Base-by-base conservation (phyloP, 179 eudicot species). In the Silene vulgaris region DNA sequence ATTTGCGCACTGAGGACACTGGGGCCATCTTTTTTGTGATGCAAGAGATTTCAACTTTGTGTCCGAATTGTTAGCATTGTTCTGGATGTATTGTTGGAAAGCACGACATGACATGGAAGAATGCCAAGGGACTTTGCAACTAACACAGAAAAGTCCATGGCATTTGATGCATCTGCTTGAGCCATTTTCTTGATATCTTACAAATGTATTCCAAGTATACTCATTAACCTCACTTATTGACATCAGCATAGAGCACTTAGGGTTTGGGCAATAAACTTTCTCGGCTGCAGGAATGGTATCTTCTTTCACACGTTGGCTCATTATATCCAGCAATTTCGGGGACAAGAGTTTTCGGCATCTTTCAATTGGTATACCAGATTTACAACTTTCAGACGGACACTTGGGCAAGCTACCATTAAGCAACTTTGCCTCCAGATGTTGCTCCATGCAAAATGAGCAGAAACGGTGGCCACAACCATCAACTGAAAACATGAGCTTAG, bases 61-160 rank as follows among this genome's bases (percentile, higher is more conserved):
- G 43, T 89, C 90, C 50, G 70, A 84, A 52, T 21, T 67, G 71
- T 56, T 40, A 21, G 76, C 77, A 66, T 77, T 59, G n/a, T 84
- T 82, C 64, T 85, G 76, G 32, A 56, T 35, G 6, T 72, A 76
- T 68, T 68, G 79, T 65, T 69, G 83, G 79, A 79, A 86, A 8
- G 17, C 70, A 73, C 14, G 11, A 76, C 96, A 86, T 52, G 80
- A 77, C 87, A 78, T 78, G 21, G 74, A 70, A 4, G n/a, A 17
- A 80, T 90, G 95, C 91, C 95, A 90, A 5, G 86, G 83, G 43
- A 80, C 89, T 75, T 85, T 85, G 82, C 95, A 90, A 43, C 78
- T 69, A 63, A 80, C 71, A 77, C 95, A 90, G 71, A 90, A 86
- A 71, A 80, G 65, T 52, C 74, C 61, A 71, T 74, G 78, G 62